Evolutionary conservation across 1,284 basidiomycete species (phyloP).

Genomic region (Tetrapyrgos nigripes): DNA sequence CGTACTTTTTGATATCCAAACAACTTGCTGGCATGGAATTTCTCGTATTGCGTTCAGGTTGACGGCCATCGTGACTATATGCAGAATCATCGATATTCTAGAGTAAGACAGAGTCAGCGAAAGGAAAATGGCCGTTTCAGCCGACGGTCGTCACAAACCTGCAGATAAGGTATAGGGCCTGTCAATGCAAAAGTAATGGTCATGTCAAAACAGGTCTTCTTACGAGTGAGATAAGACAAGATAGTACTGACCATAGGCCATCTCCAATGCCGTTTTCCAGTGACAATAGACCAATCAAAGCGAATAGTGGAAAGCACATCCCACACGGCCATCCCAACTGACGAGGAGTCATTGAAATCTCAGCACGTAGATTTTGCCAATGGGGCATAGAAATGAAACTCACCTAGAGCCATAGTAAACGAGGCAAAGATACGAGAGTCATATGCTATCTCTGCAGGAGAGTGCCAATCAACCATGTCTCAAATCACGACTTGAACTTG

Average conservation of each 20-base stretch:
- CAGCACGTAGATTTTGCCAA: no score
- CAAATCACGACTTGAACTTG: no score
- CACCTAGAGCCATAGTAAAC: no score
- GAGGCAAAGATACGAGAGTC: no score
- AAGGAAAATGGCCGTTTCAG: no score
- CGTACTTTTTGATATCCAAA: conserved; percentile 39
- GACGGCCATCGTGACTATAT: conserved; percentile 38
- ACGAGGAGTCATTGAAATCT: no score
- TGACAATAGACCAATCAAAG: conserved; percentile 38
- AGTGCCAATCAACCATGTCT: no score
- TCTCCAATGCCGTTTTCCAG: conserved; percentile 32
- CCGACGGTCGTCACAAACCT: conserved; percentile 17
- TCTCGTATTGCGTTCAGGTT: conserved; percentile 37
- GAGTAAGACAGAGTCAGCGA: no score
- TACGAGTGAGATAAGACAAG: neutral
- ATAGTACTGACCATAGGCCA: conserved; percentile 37
- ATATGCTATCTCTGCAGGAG: no score
- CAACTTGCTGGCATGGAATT: conserved; percentile 38
- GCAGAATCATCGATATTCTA: conserved; percentile 34
- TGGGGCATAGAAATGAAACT: no score
- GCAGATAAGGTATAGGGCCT: conserved; percentile 37
- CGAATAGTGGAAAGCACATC: conserved; percentile 34
- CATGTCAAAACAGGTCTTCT: no score
- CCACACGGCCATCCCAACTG: conserved; percentile 36
- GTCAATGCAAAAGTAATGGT: neutral